These are phyloP conservation scores for Ceratocystis huliohia DNA, from an alignment of 2,329 filamentous ascomycete species.

Conservation along the genomic window DNA sequence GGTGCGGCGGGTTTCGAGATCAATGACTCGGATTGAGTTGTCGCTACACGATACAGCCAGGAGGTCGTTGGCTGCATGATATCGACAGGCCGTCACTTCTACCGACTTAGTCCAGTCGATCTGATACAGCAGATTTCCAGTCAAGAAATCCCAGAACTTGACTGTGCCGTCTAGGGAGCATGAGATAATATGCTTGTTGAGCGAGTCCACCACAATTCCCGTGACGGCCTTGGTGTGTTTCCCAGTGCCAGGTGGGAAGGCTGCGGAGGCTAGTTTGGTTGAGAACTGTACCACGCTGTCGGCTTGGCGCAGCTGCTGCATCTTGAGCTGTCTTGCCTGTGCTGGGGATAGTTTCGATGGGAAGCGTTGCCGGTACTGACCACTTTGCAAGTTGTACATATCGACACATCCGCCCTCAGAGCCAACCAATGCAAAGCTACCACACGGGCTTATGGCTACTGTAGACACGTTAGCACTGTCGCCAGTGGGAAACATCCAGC, in stretches of 20 bases:
- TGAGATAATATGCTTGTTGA: constrained; percentile 76
- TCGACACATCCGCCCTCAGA: constrained; percentile 74
- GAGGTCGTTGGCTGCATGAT: constrained; percentile 72
- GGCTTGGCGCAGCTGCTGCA: constrained; percentile 47
- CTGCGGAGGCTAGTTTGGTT: constrained; percentile 32
- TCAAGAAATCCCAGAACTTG: constrained; percentile 96
- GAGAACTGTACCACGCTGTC: constrained; percentile 44
- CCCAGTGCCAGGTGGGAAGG: constrained; percentile 43
- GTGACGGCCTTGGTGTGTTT: constrained; percentile 75
- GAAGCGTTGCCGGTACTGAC: constrained; percentile 74
- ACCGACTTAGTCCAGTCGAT: constrained; percentile 59
- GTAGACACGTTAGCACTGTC: constrained; percentile 75
- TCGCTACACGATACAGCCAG: constrained; percentile 85
- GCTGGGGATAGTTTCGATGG: constrained; percentile 65
- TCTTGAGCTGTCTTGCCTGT: constrained; percentile 63
- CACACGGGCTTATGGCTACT: constrained; percentile 80
- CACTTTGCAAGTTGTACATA: constrained; percentile 95
- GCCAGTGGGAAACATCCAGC: constrained; percentile 82
- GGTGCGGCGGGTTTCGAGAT: constrained; percentile 77
- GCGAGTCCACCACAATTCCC: constrained; percentile 73
- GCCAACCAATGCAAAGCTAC: constrained; percentile 83
- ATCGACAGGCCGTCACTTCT: constrained; percentile 57
- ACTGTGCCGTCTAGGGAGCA: constrained; percentile 83
- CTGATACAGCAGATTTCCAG: constrained; percentile 64
- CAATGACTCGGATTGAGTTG: constrained; percentile 73